Percentiles rank a stretch among this genome's conserved stretches.
Evolutionary conservation across 148 eudicot species (phyloP).

Genomic region (Talinum fruticosum): DNA sequence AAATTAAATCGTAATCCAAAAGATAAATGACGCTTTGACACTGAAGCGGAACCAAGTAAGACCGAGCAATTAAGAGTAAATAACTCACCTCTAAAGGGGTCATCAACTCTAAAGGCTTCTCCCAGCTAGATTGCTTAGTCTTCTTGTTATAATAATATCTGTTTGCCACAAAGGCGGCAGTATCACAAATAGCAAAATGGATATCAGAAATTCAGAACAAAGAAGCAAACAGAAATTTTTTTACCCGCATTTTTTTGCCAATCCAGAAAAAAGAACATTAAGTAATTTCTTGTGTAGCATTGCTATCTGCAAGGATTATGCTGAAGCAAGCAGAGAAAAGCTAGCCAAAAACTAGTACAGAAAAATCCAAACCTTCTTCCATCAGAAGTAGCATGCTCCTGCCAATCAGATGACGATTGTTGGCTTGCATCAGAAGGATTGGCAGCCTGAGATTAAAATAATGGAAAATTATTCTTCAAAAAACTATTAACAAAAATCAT

Average conservation of each 20-base stretch:
- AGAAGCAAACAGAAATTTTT: not conserved
- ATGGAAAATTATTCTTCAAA: not conserved
- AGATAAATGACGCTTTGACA: constrained; percentile 20
- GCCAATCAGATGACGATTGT: constrained; percentile 83
- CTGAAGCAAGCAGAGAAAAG: not conserved
- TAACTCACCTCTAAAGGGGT: constrained; percentile 88
- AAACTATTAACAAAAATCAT: not conserved
- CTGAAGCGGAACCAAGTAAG: constrained; percentile 10
- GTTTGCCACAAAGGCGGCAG: constrained; percentile 9
- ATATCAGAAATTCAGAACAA: not conserved
- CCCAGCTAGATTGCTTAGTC: constrained; percentile 96
- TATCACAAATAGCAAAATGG: not conserved
- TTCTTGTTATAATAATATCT: constrained; percentile 92
- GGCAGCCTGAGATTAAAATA: constrained; percentile 37
- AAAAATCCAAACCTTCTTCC: constrained; percentile 59
- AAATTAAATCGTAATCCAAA: constrained; percentile 19
- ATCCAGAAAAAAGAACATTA: not conserved
- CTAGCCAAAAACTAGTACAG: not conserved
- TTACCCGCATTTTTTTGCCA: not conserved
- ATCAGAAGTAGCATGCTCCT: constrained; percentile 72
- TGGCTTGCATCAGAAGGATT: constrained; percentile 43
- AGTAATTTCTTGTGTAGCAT: not conserved
- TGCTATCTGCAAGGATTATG: not conserved
- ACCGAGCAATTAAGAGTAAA: constrained; percentile 11
- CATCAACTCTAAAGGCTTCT: constrained; percentile 94